phyloP scores from a whole-genome alignment of 2,329 filamentous ascomycete species.

The Cladophialophora yegresii region DNA sequence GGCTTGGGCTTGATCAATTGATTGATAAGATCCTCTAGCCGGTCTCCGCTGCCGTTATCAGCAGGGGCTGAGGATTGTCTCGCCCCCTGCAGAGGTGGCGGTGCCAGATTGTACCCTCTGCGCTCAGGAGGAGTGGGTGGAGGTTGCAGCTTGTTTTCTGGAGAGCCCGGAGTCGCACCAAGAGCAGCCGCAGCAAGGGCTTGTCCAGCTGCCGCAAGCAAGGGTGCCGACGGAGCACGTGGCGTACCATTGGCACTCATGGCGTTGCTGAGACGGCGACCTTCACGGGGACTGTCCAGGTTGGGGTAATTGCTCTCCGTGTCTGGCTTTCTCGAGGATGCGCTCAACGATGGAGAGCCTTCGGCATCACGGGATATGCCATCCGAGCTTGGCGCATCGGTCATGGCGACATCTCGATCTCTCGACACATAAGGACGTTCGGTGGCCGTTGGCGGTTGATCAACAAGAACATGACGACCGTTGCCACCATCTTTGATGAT shows the following conservation, averaged over 20 bases:
- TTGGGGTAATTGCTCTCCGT: slow-evolving; percentile 30
- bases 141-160: slow-evolving; percentile 26
- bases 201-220: slow-evolving; percentile 20
- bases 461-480: slow-evolving; percentile 35
- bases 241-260: slow-evolving; percentile 31
- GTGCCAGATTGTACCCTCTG: slow-evolving; percentile 35
- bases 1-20: slow-evolving; percentile 36
- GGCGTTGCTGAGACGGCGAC: slow-evolving; percentile 30
- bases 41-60: slow-evolving; percentile 28
- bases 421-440: slow-evolving; percentile 30
- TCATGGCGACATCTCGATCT: slow-evolving; percentile 34
- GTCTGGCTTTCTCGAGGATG: slow-evolving; percentile 26
- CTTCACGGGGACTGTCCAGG: slow-evolving; percentile 27
- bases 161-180: slow-evolving; percentile 22
- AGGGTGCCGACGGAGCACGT: slow-evolving; percentile 25
- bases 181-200: slow-evolving; percentile 12
- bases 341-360: slow-evolving; percentile 30
- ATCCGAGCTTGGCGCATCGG: slow-evolving; percentile 33
- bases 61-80: slow-evolving; percentile 21
- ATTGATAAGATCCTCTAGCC: slow-evolving; percentile 37
- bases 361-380: slow-evolving; percentile 28
- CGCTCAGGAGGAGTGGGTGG: slow-evolving; percentile 27
- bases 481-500: slow-evolving; percentile 36
- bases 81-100: slow-evolving; percentile 26
- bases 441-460: slow-evolving; percentile 33